These are phyloP conservation scores for Steccherinum ochraceum DNA, from an alignment of 768 basidiomycete species.

Conservation along the genomic window DNA sequence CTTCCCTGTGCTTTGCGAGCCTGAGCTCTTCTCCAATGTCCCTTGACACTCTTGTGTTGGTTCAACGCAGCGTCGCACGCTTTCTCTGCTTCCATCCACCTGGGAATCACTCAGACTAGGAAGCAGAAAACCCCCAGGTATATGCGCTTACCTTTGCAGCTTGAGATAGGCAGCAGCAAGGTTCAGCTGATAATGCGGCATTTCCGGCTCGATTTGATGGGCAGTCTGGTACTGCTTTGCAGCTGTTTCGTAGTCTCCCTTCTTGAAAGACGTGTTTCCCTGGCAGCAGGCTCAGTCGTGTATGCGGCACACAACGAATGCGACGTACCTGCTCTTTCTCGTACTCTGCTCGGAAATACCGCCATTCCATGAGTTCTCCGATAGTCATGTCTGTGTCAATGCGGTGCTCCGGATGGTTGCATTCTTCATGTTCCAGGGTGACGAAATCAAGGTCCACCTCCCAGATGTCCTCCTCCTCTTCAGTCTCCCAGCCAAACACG, in stretches of 20 bases:
- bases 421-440: constrained; percentile 44
- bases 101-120: constrained; percentile 24
- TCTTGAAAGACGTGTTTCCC: constrained; percentile 68
- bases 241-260: constrained; percentile 50
- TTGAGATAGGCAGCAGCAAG: constrained; percentile 72
- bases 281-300: constrained; percentile 17
- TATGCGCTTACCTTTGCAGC: constrained; percentile 58
- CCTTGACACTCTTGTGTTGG: constrained; percentile 65
- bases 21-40: constrained; percentile 62
- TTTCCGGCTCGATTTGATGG: constrained; percentile 58
- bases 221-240: constrained; percentile 55
- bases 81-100: constrained; percentile 67
- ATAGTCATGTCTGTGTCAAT: constrained; percentile 56
- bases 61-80: constrained; percentile 60
- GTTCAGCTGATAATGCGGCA: constrained; percentile 73
- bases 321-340: constrained; percentile 60
- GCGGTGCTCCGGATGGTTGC: constrained; percentile 24
- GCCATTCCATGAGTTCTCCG: constrained; percentile 68
- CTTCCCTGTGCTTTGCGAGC: constrained; percentile 57
- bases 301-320: neutral
- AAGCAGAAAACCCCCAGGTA: too few species aligned
- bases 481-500: constrained; percentile 67
- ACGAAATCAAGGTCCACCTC: constrained; percentile 65
- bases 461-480: constrained; percentile 75
- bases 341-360: constrained; percentile 62